Base-by-base conservation (phyloP, 306 rosid species). In the Dicorynia guianensis region DNA sequence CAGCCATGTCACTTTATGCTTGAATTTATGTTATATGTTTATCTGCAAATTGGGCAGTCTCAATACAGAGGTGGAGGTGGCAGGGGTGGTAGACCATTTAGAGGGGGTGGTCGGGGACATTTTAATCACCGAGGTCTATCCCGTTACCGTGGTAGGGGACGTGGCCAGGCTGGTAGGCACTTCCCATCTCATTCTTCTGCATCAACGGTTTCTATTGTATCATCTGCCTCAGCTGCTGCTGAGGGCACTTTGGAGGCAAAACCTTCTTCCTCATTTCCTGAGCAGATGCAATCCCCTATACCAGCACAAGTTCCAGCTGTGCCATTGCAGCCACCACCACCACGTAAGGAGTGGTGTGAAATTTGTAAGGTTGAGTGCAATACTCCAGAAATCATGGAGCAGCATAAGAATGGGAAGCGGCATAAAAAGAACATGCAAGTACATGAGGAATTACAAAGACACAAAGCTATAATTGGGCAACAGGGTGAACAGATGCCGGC, bases 301-400 rank as follows among this genome's bases (percentile, higher is more conserved):
- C 78, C 76, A 25, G 69, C 84, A 62, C 86, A 82, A 82, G 89
- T 75, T 78, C 89, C 88, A 66, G 52, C 81, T 33, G 80, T 85
- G 74, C 72, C 91, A 56, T 57, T 67, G 75, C 84, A 72, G 73
- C 84, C 64, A 38, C 84, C 80, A 34, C 84, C 80, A 34, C 79
- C 88, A 11, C 86, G 75, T 13, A 67, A 76, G 70, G 85, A 75
- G 18, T 90, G 87, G 84, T 92, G 97, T 83, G 97, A 93, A 79
- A 85, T 92, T 82, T 92, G 97, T 80, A 82, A 89, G 84, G 90
- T 88, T 73, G 93, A 87, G 86, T 93, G 97, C 89, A 93, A 90
- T 85, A 73, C 89, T 75, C 83, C 55, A 11, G 93, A 93, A 81
- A 86, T 90, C 80, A 79, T 93, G 75, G 96, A 90, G 91, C 85